Conservation (phyloP, 139 green algal genomes). For the Micractinium sp. region DNA sequence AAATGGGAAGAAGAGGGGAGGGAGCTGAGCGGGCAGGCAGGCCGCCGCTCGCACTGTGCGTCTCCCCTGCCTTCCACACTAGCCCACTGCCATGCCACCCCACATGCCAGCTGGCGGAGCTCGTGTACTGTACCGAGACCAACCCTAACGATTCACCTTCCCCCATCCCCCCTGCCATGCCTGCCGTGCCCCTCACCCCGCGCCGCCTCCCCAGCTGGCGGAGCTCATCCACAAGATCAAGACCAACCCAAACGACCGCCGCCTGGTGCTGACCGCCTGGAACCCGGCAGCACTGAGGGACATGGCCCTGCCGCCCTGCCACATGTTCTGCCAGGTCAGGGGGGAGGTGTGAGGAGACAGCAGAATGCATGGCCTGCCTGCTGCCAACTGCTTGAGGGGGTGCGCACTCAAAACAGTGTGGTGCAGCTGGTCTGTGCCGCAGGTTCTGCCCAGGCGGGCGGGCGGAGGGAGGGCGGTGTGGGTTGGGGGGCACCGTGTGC, state of each 20-base stretch:
- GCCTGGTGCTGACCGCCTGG: slow-evolving; percentile 98
- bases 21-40: not conserved
- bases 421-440: too few relatives aligned
- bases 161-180: not conserved
- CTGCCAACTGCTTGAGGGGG: too few relatives aligned
- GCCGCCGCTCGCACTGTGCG: not conserved
- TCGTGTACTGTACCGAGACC: not conserved
- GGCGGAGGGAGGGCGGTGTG: too few relatives aligned
- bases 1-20: too few relatives aligned
- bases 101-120: not conserved
- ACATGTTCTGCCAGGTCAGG: slow-evolving; percentile 96
- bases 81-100: not conserved
- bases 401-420: too few relatives aligned
- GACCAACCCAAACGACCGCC: slow-evolving; percentile 90
- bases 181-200: not conserved
- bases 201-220: slow-evolving; percentile 76
- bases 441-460: too few relatives aligned
- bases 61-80: not conserved
- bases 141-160: not conserved
- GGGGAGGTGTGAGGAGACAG: not conserved
- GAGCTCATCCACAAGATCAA: slow-evolving; percentile 91
- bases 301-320: slow-evolving; percentile 99
- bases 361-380: too few relatives aligned
- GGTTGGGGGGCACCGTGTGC: not conserved
- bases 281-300: slow-evolving; percentile 93